These are phyloP conservation scores for Phlebopus sp. DNA, from an alignment of 1,284 basidiomycete species.

Conservation along the genomic window DNA sequence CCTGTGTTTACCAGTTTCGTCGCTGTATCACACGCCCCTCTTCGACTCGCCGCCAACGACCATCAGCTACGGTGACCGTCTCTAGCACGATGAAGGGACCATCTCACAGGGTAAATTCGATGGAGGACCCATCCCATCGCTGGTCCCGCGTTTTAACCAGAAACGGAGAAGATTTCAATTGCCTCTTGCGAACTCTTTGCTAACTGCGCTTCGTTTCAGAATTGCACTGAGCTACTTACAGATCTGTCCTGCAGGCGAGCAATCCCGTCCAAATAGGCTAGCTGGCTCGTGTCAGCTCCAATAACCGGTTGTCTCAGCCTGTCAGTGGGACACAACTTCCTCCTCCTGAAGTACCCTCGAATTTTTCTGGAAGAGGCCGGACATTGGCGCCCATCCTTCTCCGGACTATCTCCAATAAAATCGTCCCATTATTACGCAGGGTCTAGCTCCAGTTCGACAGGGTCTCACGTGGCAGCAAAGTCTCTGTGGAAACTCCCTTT, in stretches of 20 bases:
- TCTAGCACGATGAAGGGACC: neutral
- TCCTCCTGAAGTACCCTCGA: slow-evolving; percentile 9
- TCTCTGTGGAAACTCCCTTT: neutral
- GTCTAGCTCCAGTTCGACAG: slow-evolving; percentile 1
- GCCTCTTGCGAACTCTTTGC: neutral
- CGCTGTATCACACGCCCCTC: neutral
- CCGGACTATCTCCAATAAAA: neutral
- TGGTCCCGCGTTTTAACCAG: neutral
- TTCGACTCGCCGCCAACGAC: neutral
- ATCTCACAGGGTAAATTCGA: too few relatives aligned
- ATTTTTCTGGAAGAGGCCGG: slow-evolving; percentile 12
- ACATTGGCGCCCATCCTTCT: neutral
- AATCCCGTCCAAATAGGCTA: too few relatives aligned
- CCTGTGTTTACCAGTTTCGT: slow-evolving; percentile 8
- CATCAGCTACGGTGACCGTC: neutral
- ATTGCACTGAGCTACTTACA: too few relatives aligned
- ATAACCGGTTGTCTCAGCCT: too few relatives aligned
- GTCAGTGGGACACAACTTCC: too few relatives aligned
- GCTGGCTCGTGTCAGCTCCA: too few relatives aligned
- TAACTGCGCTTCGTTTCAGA: neutral
- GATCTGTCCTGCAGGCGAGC: too few relatives aligned
- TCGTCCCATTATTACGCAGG: too few relatives aligned
- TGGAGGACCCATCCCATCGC: neutral
- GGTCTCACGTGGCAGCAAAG: neutral
- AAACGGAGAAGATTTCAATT: neutral